These are phyloP conservation scores for Letharia lupina DNA, from an alignment of 495 filamentous ascomycete species.

Conservation along the genomic window DNA sequence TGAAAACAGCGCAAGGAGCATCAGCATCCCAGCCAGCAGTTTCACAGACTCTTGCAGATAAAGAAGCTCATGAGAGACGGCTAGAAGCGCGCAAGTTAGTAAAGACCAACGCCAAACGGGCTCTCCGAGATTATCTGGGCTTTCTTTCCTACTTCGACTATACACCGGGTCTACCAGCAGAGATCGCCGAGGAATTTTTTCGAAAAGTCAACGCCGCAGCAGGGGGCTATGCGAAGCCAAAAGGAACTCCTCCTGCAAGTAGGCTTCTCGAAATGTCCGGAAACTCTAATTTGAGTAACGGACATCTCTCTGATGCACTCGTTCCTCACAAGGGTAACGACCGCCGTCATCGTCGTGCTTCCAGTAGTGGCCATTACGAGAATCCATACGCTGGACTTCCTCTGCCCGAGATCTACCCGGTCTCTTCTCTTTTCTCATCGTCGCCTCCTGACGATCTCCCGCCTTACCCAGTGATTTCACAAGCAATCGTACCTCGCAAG, in stretches of 20 bases:
- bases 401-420: constrained; percentile 32
- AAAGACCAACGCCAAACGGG: constrained; percentile 62
- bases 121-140: constrained; percentile 58
- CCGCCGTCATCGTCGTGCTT: constrained; percentile 6
- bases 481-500: constrained; percentile 24
- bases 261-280: constrained; percentile 26
- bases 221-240: constrained; percentile 33
- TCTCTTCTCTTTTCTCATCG: constrained; percentile 49
- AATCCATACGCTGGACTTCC: constrained; percentile 26
- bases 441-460: constrained; percentile 49
- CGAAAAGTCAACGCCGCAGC: constrained; percentile 52
- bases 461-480: constrained; percentile 43
- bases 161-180: constrained; percentile 56
- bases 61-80: constrained; percentile 37
- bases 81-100: constrained; percentile 57
- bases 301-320: constrained; percentile 30
- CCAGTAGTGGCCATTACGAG: constrained; percentile 14
- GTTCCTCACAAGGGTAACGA: constrained; percentile 18
- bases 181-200: constrained; percentile 58
- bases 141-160: constrained; percentile 69
- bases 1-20: not conserved
- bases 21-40: not conserved
- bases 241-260: constrained; percentile 19
- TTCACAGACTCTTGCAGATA: not conserved
- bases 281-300: constrained; percentile 28